Percentiles rank a stretch among this genome's conserved stretches.
phyloP scores from a whole-genome alignment of 192 early-diverging fungal species.

The Coemansia sp. region DNA sequence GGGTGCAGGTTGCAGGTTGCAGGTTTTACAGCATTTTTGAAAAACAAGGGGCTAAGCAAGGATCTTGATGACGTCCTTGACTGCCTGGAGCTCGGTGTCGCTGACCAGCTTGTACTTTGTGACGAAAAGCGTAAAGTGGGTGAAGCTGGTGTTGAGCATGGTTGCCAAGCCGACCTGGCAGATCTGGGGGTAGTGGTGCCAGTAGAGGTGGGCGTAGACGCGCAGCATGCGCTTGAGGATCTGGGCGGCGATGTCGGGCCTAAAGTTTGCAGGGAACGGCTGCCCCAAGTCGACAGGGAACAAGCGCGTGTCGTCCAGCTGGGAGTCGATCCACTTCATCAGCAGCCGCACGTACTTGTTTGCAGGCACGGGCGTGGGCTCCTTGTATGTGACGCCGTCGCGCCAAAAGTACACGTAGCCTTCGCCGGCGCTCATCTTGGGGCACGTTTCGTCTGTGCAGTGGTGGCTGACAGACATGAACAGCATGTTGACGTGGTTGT shows the following conservation, averaged over 20 bases:
- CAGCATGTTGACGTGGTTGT: constrained; percentile 95
- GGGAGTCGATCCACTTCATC: constrained; percentile 80
- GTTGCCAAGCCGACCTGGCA: constrained; percentile 78
- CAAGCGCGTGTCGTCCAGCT: constrained; percentile 83
- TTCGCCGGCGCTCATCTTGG: constrained; percentile 88
- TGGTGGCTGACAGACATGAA: constrained; percentile 85
- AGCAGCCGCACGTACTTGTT: constrained; percentile 88
- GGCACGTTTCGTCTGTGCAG: constrained; percentile 87
- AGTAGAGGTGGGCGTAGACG: constrained; percentile 94
- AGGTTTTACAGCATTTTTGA: constrained; percentile 8
- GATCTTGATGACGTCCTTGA: constrained; percentile 57
- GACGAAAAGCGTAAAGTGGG: constrained; percentile 92
- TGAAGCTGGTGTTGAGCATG: constrained; percentile 93
- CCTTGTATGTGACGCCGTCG: constrained; percentile 80
- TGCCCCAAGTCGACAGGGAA: constrained; percentile 83
- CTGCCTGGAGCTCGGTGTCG: constrained; percentile 54
- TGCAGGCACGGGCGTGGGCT: constrained; percentile 85
- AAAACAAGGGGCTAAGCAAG: constrained; percentile 22
- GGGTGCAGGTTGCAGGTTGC: too few species aligned
- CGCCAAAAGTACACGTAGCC: constrained; percentile 89
- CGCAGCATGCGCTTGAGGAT: constrained; percentile 89
- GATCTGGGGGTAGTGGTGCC: constrained; percentile 78
- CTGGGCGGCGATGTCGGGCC: constrained; percentile 60
- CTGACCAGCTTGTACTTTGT: constrained; percentile 82
- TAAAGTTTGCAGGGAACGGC: constrained; percentile 77